Base-by-base conservation (phyloP, 2,329 filamentous ascomycete genomes). In the Byssochlamys sp. region DNA sequence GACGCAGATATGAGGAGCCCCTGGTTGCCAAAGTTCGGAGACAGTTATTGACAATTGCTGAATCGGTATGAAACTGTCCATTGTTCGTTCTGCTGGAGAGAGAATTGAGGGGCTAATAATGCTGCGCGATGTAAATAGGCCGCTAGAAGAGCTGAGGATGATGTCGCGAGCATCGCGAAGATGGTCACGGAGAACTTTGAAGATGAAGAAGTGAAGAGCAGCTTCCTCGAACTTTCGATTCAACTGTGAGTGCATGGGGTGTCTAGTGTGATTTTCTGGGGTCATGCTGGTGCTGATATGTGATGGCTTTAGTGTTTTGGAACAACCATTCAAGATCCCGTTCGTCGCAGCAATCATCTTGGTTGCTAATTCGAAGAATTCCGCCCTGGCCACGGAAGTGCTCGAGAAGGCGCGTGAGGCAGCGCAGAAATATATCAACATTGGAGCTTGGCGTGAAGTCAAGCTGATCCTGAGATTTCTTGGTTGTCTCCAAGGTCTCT, bases 311-410 rank as follows among this genome's bases (percentile, higher is more conserved):
- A 84, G 82, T 63, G 81, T 88, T 50, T 72, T 90, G 35, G 94
- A 99, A 76, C 94, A 99, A 75, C 94, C 94, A 1, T 87, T 99
- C 73, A 97, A 97, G 79, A 95, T 91, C n/a, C 92, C 94, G 0
- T 97, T 96, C 70, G 82, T 95, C 39, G 91, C 91, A 9, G 90
- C 89, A 24, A 86, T 92, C 12, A 82, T 95, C 50, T 81, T 96
- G 58, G 82, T 90, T 57, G 82, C 86, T 63, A 96, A 97, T 75
- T 82, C 84, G 27, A 76, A 88, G 65, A 90, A 90, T 69, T 80
- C 87, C 3, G 88, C 94, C 63, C 80, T 95, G 35, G 83, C 87
- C 31, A 80, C 81, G 39, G 84, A 90, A 62, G 78, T 95, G 24
- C 78, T 97, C 63, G 79, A 76, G 55, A 84, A 82, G 63, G 78